Evolutionary conservation across 148 eudicot genomes (phyloP), one percentile per base, ranked within the genome.

Genomic region (Cornus kousa): DNA sequence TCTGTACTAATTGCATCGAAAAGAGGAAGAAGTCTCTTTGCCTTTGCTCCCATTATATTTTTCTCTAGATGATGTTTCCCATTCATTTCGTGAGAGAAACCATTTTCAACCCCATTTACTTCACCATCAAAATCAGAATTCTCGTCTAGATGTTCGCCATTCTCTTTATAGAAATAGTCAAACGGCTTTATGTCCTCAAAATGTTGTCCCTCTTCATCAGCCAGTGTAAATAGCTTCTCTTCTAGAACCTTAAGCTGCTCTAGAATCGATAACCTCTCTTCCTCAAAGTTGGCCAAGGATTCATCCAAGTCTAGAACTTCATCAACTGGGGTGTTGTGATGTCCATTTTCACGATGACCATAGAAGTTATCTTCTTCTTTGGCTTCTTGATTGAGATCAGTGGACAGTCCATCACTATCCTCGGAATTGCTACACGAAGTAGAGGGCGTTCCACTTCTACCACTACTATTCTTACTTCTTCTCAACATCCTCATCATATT

Each of bases 231-330:
- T 70, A 94, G 94, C 86, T 96, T 96, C 72, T 92, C 97, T 81
- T 96, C 98, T 74, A 94, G 84, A 75, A 76, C 89, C 89, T 92
- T 96, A 31, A 96, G 95, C 68, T 92, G 97, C 83, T 90, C 94
- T 7, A 91, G 83, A 68, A 94, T 92, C 1, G 94, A 88, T 69
- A 91, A 37, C 84, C 97, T 94, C 77, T 97, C 99, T n/a, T 90
- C 95, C 82, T 97, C 97, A 81, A 93, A 90, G 50, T 75, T 46
- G 17, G 35, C 76, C 57, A 68, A 70, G 5, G 75, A 81, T 32
- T 77, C 83, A 6, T 76, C 80, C 66, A 76, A 22, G 28, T 83
- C 60, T 23, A 92, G 72, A 71, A 92, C 90, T 11, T 84, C 88
- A 74, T 91, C 90, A 5, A 82, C 77, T 10, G 97, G 97, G 37